Percentiles rank a stretch among this genome's conserved stretches.
phyloP scores from a whole-genome alignment of 2,329 filamentous ascomycete species.

The Alternaria sp. region DNA sequence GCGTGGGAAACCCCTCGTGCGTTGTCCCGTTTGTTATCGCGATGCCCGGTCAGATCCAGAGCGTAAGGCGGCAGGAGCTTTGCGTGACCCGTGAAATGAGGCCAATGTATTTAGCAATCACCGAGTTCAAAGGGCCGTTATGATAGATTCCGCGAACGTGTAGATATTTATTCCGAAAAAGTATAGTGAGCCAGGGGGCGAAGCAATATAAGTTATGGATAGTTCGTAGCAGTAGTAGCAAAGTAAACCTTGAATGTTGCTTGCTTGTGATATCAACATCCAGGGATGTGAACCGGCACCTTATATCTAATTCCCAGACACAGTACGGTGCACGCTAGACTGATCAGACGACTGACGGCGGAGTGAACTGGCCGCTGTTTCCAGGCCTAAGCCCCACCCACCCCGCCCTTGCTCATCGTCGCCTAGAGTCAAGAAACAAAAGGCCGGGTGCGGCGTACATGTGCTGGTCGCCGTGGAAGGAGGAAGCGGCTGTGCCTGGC shows the following conservation, averaged over 20 bases:
- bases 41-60: neutral
- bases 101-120: neutral
- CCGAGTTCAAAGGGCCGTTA: neutral
- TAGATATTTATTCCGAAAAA: neutral
- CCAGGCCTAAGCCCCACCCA: neutral
- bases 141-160: neutral
- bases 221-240: neutral
- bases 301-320: slow-evolving; percentile 4
- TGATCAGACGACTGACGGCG: slow-evolving; percentile 1
- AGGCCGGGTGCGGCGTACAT: slow-evolving; percentile 1
- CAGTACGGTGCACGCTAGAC: slow-evolving; percentile 2
- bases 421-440: neutral
- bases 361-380: slow-evolving; percentile 1
- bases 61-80: neutral
- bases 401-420: neutral
- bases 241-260: neutral
- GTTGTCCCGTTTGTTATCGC: neutral
- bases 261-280: neutral
- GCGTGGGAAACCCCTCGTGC: neutral
- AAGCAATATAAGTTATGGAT: neutral
- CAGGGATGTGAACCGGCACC: neutral
- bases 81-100: neutral
- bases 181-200: neutral
- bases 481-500: slow-evolving; percentile 7
- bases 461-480: neutral